Evolutionary conservation across 768 basidiomycete species (phyloP).

Genomic region (Clitopilus hobsonii): DNA sequence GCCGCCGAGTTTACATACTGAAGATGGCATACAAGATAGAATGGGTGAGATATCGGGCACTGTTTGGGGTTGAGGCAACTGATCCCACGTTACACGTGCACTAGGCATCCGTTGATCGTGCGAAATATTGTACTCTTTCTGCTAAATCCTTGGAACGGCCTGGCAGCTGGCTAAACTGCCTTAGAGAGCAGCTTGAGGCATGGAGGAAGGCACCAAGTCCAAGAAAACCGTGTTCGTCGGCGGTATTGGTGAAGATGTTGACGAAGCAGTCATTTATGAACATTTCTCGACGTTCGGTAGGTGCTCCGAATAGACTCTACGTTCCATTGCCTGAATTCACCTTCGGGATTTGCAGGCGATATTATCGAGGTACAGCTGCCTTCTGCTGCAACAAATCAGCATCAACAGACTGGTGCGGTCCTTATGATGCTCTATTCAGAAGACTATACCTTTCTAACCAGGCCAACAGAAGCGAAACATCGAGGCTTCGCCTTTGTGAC

Average conservation of each 20-base stretch:
- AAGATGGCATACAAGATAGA: background rate
- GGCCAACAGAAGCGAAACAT: constrained; percentile 67
- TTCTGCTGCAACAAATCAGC: constrained; percentile 66
- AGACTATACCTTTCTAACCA: constrained; percentile 6
- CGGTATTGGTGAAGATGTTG: constrained; percentile 78
- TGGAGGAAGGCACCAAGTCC: constrained; percentile 82
- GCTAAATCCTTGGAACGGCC: constrained; percentile 12
- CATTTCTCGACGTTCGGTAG: constrained; percentile 85
- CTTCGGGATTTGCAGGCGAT: constrained; percentile 55
- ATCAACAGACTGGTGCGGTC: constrained; percentile 51
- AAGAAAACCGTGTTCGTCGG: constrained; percentile 87
- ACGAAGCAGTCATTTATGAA: constrained; percentile 73
- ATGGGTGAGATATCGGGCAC: constrained; percentile 20
- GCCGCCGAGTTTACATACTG: constrained; percentile 19
- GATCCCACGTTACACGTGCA: constrained; percentile 21
- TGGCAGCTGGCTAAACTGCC: background rate
- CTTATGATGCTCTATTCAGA: background rate
- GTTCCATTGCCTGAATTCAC: constrained; percentile 5
- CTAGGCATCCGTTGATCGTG: constrained; percentile 31
- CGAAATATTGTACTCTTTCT: constrained; percentile 29
- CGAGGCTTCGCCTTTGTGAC: constrained; percentile 95
- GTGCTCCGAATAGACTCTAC: constrained; percentile 13
- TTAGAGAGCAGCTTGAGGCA: constrained; percentile 19
- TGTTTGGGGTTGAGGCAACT: constrained; percentile 14
- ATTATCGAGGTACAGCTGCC: constrained; percentile 91